Evolutionary conservation across 2,329 filamentous ascomycete genomes (phyloP).

Genomic region (Aureobasidium leucospermi): DNA sequence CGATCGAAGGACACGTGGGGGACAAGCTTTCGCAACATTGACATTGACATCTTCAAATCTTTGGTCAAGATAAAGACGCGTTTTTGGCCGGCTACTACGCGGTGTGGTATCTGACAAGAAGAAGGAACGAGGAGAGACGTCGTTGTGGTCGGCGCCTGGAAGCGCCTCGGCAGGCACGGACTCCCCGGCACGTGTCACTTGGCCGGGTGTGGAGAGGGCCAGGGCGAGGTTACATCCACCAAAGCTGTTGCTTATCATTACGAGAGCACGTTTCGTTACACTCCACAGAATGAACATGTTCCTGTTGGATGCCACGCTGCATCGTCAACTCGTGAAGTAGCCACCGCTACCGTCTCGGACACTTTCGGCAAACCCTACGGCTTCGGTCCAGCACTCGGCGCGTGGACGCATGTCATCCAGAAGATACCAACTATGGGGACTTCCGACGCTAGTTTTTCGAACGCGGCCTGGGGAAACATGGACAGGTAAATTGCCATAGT

Average conservation of each 20-base stretch:
- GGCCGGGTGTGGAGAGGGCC: neutral
- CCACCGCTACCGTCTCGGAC: neutral
- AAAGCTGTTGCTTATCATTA: conserved; percentile 4
- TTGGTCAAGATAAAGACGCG: neutral
- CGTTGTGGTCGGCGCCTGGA: neutral
- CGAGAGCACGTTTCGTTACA: conserved; percentile 9
- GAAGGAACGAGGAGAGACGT: neutral
- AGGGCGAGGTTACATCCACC: conserved; percentile 5
- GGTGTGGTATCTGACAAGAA: neutral
- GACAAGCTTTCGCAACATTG: neutral
- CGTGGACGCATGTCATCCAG: conserved; percentile 7
- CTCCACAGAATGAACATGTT: conserved; percentile 1
- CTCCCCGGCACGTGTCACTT: neutral
- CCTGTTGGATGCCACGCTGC: conserved; percentile 3
- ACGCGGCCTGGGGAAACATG: conserved; percentile 61
- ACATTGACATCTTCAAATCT: neutral
- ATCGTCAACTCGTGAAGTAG: neutral
- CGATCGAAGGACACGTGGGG: neutral
- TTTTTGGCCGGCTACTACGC: neutral
- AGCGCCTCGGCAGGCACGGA: neutral
- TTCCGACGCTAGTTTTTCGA: conserved; percentile 28
- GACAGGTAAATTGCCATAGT: conserved; percentile 51
- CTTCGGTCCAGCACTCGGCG: neutral
- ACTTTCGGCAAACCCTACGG: neutral
- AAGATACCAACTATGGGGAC: conserved; percentile 12